Conservation (phyloP, 1,284 basidiomycete genomes). For the Marasmius oreades region DNA sequence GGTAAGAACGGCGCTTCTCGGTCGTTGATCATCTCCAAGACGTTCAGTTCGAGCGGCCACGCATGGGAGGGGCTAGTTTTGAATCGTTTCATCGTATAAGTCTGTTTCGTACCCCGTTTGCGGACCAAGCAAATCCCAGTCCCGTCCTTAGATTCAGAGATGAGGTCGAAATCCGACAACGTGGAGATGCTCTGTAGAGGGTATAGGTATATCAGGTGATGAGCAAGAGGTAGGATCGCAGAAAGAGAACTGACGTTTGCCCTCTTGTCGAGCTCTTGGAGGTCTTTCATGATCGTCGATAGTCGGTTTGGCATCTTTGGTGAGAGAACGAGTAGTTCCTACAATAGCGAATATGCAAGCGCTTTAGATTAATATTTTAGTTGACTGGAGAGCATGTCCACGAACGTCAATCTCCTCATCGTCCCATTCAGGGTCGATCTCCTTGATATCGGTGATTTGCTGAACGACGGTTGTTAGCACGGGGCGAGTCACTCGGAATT, state of each 20-base stretch:
- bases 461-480: constrained; percentile 16
- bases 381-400: neutral
- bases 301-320: constrained; percentile 17
- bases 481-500: constrained; percentile 4
- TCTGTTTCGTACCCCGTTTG: constrained; percentile 22
- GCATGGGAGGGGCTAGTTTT: constrained; percentile 2
- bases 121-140: constrained; percentile 6
- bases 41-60: constrained; percentile 47
- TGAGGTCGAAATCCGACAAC: constrained; percentile 15
- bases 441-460: constrained; percentile 31
- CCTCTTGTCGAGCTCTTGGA: neutral
- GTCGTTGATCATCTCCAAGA: constrained; percentile 54
- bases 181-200: constrained; percentile 6
- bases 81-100: constrained; percentile 54
- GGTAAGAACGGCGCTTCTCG: constrained; percentile 57
- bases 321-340: constrained; percentile 42
- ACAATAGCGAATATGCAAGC: neutral
- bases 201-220: neutral
- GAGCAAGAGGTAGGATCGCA: neutral
- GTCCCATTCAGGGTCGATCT: constrained; percentile 36
- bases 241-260: neutral
- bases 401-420: constrained; percentile 40
- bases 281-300: constrained; percentile 19
- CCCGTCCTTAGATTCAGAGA: constrained; percentile 2
- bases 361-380: neutral